Conservation (phyloP, 495 filamentous ascomycete species). For the Podospora sp. region DNA sequence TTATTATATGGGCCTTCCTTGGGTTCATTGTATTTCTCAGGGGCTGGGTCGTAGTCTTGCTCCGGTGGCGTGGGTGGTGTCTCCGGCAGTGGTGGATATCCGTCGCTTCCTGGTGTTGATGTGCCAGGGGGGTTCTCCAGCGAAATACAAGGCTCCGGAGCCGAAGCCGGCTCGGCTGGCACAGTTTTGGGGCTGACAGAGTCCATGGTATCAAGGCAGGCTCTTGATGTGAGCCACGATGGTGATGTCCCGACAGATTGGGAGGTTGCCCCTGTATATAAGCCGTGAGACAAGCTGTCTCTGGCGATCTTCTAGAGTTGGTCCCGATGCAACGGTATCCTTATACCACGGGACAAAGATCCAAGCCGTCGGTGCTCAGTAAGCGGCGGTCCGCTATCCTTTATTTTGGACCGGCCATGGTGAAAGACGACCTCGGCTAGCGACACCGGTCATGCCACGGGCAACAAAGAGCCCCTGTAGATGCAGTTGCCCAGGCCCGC, state of each 20-base stretch:
- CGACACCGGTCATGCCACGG: neutral
- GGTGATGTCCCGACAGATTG: neutral
- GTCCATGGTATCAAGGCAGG: neutral
- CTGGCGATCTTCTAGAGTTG: neutral
- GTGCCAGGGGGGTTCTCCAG: neutral
- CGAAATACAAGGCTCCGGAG: neutral
- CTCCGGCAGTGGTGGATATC: too few species aligned
- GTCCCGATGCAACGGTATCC: neutral
- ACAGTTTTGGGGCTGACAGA: neutral
- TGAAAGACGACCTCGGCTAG: neutral
- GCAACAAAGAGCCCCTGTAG: neutral
- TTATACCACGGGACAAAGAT: neutral
- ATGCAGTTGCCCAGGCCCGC: neutral
- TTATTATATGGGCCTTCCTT: neutral
- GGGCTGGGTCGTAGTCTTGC: neutral
- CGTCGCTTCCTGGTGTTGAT: neutral
- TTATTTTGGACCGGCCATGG: neutral
- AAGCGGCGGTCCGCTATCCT: neutral
- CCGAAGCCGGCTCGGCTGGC: neutral
- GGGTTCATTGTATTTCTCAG: neutral
- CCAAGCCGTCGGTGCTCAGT: neutral
- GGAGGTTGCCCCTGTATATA: neutral
- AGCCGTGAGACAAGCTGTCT: neutral
- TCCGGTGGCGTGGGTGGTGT: neutral
- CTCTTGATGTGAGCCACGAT: neutral